Base-by-base conservation (phyloP, 345 rosid species). In the Ceriops decandra region DNA sequence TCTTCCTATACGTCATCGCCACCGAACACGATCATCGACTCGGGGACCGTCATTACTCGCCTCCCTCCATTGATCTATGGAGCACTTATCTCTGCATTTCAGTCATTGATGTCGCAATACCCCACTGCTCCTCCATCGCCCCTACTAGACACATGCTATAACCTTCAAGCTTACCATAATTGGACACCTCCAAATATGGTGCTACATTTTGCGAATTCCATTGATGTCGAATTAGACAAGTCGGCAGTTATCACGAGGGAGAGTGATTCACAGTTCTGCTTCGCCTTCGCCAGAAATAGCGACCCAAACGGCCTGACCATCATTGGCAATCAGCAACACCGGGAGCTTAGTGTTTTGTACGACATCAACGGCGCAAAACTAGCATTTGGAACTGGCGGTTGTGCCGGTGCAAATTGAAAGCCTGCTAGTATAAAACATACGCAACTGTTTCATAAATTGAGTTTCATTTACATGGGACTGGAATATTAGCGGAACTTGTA, bases 41-140 rank as follows among this genome's bases (percentile, higher is more conserved):
- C 84, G 0, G 84, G 84, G 7, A 76, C 83, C 8, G 46, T 64
- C 2, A 58, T 80, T 28, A 65, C 77, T 27, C 63, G 52, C 7
- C 36, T 80, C 9, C 77, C 80, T 6, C 30, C 67, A 0, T 11
- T 57, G 0, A 60, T 63, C 19, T 72, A 76, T 46, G 16, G 28
- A 2, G 66, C 26, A 2, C 60, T 79, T 42, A 28, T 32, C 21
- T 17, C 67, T 21, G 70, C 46, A 5, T 79, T 79, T 30, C 5
- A 2, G 15, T 27, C 33, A 17, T 5, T 17, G n/a, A 71, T 79
- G 79, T 52, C 71, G 0, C 6, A 13, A 10, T 74, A 70, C n/a
- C 22, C 30, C 7, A 20, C 1, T 1, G 72, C 77, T 20, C 2
- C 47, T 0, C 31, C 21, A 16, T 4, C 60, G 17, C 3, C 5